A percentile compares a stretch with the other conserved stretches of the same genome.
These are phyloP conservation scores for Desmodesmus armatus DNA, from an alignment of 139 green algal species.

Conservation along the genomic window DNA sequence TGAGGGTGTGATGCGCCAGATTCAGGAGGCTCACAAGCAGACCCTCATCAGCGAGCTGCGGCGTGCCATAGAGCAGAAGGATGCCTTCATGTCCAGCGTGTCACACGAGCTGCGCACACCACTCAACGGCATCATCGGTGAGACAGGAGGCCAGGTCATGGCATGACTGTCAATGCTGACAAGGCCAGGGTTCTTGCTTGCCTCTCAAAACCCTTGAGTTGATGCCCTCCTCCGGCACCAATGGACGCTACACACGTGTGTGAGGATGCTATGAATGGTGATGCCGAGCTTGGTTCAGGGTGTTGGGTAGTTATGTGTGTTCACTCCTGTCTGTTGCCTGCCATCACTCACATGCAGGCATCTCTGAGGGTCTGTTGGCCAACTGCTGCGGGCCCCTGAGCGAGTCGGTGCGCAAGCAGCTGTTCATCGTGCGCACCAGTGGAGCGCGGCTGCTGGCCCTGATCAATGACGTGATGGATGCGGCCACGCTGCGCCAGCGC, in stretches of 20 bases:
- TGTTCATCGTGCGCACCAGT: conserved; percentile 63
- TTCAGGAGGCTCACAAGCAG: conserved; percentile 48
- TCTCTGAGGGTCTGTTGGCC: conserved; percentile 62
- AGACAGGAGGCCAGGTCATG: not conserved
- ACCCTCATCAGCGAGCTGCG: conserved; percentile 68
- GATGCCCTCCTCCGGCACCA: no score
- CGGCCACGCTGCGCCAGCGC: conserved; percentile 59
- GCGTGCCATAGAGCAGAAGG: conserved; percentile 76
- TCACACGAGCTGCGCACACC: conserved; percentile 75
- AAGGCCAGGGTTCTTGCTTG: no score
- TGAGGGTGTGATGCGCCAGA: conserved; percentile 59
- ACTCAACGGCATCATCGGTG: conserved; percentile 78
- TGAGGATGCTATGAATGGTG: not conserved
- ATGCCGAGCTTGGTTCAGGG: not conserved
- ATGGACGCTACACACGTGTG: no score
- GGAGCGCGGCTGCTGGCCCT: conserved; percentile 62
- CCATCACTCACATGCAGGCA: conserved; percentile 48
- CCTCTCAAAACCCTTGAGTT: no score
- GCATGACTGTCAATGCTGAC: no score
- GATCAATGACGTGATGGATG: conserved; percentile 70
- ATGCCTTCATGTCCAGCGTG: conserved; percentile 71
- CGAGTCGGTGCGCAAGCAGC: conserved; percentile 51
- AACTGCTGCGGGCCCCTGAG: conserved; percentile 59
- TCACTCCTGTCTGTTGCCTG: not conserved
- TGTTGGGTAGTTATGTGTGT: not conserved